Percentiles rank a stretch among this genome's conserved stretches.
phyloP scores from a whole-genome alignment of 352 stramenopile genomes.

The Phytophthora europaea region DNA sequence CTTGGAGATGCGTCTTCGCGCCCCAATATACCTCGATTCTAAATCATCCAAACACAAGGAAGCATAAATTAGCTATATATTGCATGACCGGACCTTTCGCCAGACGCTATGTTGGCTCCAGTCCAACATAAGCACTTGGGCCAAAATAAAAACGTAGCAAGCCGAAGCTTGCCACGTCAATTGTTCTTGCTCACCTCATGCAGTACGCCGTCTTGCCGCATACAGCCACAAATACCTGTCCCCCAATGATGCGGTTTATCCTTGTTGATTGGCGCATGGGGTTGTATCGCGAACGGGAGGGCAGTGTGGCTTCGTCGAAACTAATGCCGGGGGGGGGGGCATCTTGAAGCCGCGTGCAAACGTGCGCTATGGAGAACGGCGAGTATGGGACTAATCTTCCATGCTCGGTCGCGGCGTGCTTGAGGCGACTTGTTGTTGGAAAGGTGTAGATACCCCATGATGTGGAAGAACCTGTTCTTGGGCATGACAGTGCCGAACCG shows the following conservation, averaged over 20 bases:
- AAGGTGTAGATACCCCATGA: constrained; percentile 28
- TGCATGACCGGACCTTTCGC: not conserved
- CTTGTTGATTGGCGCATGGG: not conserved
- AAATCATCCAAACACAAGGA: not conserved
- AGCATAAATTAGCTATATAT: not conserved
- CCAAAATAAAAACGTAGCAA: not conserved
- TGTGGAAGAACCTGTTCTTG: constrained; percentile 5
- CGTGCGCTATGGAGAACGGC: constrained; percentile 12
- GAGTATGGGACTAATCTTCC: constrained; percentile 18
- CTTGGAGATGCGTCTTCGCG: not conserved
- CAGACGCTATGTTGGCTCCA: not conserved
- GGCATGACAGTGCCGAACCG: constrained; percentile 12
- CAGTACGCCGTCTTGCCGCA: not conserved
- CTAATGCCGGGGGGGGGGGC: not conserved
- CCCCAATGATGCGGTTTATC: not conserved
- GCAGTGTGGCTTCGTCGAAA: not conserved
- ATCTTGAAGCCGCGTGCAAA: constrained; percentile 1
- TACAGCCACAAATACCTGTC: not conserved
- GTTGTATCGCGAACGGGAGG: constrained; percentile 3
- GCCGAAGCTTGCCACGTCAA: not conserved
- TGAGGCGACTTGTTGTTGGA: constrained; percentile 14
- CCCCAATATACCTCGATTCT: constrained; percentile 7
- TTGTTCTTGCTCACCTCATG: not conserved
- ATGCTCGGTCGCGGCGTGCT: constrained; percentile 2
- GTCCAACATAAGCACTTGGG: not conserved